Base-by-base conservation (phyloP, 495 filamentous ascomycete species). In the Penicillium pancosmium region DNA sequence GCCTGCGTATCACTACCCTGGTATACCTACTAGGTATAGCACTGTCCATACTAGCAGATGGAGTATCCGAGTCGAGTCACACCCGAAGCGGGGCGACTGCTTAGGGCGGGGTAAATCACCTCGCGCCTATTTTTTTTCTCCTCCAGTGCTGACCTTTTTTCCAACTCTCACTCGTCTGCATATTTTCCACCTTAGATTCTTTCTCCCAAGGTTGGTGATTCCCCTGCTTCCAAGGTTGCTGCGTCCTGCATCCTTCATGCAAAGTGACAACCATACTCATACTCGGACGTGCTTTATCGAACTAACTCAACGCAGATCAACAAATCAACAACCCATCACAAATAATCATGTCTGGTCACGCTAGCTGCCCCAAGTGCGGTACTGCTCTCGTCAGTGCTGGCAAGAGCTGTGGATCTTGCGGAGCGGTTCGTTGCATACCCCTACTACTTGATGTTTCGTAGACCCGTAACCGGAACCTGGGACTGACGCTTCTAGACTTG, bases 381-480 rank as follows among this genome's bases (percentile, higher is more conserved):
- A 61, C 68, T 40, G 21, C 63, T 40, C 60, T 69, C 44, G 12
- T 35, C 11, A 66, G 68, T 34, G 54, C 56, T 10, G 51, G 25
- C 33, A 77, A 77, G 73, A 75, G 36, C 60, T 77, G 74, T 60
- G 57, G 62, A 21, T 71, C 73, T 12, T 77, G 74, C 52, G 74
- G 74, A 48, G 68, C 68, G 49, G 74, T 77, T 54, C 51, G 74
- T 69, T 49, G 19, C 31, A 15, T 46, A 15, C 2, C 15, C 36
- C 27, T 31, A 31, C 27, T 31, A 31, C 27, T 31, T 1, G 27
- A 15, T 47, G 60, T 54, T 54, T 55, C 52, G 48, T 34, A 5
- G 38, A 54, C 9, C 34, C 13, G 54, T 41, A 16, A 50, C 34
- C 13, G 54, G 46, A 16, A 50, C n/a, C 27, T 47, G 16, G 27